Base-by-base conservation (phyloP, 176 grass and related monocot genomes). In the Rhynchospora breviuscula region DNA sequence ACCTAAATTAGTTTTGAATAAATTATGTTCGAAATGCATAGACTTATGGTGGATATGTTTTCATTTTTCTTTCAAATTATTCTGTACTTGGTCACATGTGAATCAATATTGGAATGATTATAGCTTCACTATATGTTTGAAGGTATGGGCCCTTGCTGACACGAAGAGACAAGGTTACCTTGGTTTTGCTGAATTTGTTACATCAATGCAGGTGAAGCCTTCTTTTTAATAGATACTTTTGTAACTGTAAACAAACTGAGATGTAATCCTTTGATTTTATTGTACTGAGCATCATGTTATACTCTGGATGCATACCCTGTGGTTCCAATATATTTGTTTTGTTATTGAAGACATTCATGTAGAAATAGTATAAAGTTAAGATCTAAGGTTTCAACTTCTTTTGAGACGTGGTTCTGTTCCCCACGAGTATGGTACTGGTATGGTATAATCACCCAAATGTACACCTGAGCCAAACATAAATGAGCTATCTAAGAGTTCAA, bases 111-210 rank as follows among this genome's bases (percentile, higher is more conserved):
- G 44, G 13, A 78, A 75, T 83, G 14, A 83, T 79, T 26, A 18
- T 19, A 26, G 9, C 23, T 54, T 3, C 43, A 64, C 8, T 69
- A 83, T 80, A 84, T 67, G 62, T 49, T 63, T 84, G 87, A 80
- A 98, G 96, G 89, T 98, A 13, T 98, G 96, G 96, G 96, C 96
- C 7, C 85, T 93, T 81, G 93, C 96, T 13, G 96, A 98, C 86
- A 83, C 93, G 79, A 93, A 91, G 51, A 88, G 96, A 64, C 93
- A 90, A 85, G 93, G 96, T 35, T 98, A 85, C 78, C 86, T 98
- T 66, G 96, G 96, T 19, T 88, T 98, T 59, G 23, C 46, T 4
- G 93, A 98, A 64, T 98, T 98, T 23, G 61, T 93, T 65, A 33
- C 90, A 19, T 83, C 96, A 59, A 95, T 98, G 96, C 93, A 98